Evolutionary conservation across 1,284 basidiomycete species (phyloP).

Genomic region (Cutaneotrichosporon spelunceum): DNA sequence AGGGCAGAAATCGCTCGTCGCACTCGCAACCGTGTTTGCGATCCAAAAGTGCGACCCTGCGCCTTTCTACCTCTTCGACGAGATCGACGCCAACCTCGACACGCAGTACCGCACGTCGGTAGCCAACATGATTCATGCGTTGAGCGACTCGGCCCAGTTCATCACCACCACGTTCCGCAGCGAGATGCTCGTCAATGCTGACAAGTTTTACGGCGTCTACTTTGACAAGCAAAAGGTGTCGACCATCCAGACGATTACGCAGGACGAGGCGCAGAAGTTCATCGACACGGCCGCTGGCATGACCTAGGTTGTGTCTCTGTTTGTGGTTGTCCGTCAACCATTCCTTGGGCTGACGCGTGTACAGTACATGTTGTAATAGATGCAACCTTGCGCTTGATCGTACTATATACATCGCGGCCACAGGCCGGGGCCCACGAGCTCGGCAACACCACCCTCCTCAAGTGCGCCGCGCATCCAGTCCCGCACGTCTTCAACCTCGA

Average conservation of each 20-base stretch:
- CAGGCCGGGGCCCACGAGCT: slow-evolving; percentile 46
- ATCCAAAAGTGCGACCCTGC: slow-evolving; percentile 99
- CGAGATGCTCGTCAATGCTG: slow-evolving; percentile 78
- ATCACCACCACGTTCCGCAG: slow-evolving; percentile 98
- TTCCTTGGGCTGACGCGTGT: background rate
- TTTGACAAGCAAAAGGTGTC: slow-evolving; percentile 95
- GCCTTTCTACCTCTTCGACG: slow-evolving; percentile 99
- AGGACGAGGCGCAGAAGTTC: slow-evolving; percentile 48
- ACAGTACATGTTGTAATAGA: slow-evolving; percentile 10
- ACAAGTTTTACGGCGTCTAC: slow-evolving; percentile 98
- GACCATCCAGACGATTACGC: slow-evolving; percentile 46
- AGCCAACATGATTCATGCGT: slow-evolving; percentile 94
- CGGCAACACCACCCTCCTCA: slow-evolving; percentile 33
- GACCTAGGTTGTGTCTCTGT: background rate
- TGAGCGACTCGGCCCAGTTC: slow-evolving; percentile 85
- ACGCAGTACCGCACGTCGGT: slow-evolving; percentile 97
- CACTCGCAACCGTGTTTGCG: slow-evolving; percentile 95
- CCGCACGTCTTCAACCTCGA: slow-evolving; percentile 46
- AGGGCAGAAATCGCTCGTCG: slow-evolving; percentile 96
- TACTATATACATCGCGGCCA: slow-evolving; percentile 42
- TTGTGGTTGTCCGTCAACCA: background rate
- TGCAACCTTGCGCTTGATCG: background rate
- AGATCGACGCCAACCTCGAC: slow-evolving; percentile 98
- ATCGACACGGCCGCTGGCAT: slow-evolving; percentile 25
- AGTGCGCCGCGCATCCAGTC: slow-evolving; percentile 43